phyloP scores from a whole-genome alignment of 805 yeast species.

The Candida sanyiensis region DNA sequence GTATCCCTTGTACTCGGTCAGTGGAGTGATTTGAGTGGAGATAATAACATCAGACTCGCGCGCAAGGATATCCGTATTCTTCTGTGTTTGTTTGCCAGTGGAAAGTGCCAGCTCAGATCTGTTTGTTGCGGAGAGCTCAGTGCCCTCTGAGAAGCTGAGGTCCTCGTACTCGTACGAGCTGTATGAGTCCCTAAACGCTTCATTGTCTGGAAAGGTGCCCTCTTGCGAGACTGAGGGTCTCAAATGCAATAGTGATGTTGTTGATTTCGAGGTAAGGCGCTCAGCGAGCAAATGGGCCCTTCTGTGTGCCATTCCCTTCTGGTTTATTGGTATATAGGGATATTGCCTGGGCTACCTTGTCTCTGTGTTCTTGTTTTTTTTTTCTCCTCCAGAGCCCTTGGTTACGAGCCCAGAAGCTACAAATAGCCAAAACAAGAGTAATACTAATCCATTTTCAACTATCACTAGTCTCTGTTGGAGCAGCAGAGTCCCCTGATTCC shows the following conservation, averaged over 20 bases:
- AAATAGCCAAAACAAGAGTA: too few relatives aligned
- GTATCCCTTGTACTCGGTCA: constrained; percentile 84
- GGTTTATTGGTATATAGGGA: too few relatives aligned
- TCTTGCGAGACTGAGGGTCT: neutral
- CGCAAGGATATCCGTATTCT: constrained; percentile 48
- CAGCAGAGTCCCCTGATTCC: neutral
- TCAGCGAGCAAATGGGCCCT: neutral
- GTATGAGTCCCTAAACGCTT: neutral
- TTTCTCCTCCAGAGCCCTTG: too few relatives aligned
- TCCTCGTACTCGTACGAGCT: constrained; percentile 12
- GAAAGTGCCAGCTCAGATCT: constrained; percentile 1
- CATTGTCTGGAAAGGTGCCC: neutral
- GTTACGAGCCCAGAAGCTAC: too few relatives aligned
- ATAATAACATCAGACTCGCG: constrained; percentile 63
- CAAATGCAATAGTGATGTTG: constrained; percentile 6
- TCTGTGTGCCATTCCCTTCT: too few relatives aligned
- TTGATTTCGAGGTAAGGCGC: constrained; percentile 5
- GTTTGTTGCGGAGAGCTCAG: neutral
- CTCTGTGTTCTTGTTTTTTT: too few relatives aligned
- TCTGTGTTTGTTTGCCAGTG: neutral
- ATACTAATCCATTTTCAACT: too few relatives aligned
- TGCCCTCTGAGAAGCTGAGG: constrained; percentile 5
- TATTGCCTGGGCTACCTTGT: too few relatives aligned
- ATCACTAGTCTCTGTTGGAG: neutral
- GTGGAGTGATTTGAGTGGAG: constrained; percentile 46